phyloP scores from a whole-genome alignment of 2,329 filamentous ascomycete species.

The Fusarium liriodendri region DNA sequence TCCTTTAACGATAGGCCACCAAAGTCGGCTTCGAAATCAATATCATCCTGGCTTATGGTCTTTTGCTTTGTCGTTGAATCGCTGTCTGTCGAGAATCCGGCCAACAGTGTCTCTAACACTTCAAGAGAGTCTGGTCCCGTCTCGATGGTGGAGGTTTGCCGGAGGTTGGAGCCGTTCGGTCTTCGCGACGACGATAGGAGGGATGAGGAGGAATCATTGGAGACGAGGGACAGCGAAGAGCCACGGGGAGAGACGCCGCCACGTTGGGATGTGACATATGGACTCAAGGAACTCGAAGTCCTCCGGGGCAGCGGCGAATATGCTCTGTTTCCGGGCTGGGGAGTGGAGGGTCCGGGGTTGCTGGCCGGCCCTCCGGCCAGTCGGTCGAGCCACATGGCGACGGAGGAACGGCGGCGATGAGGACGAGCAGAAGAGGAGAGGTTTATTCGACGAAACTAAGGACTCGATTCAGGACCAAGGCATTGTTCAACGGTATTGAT shows the following conservation, averaged over 20 bases:
- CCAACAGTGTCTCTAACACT: conserved; percentile 67
- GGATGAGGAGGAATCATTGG: conserved; percentile 82
- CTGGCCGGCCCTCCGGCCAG: conserved; percentile 75
- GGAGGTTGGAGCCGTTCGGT: conserved; percentile 75
- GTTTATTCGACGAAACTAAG: conserved; percentile 12
- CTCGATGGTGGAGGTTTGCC: conserved; percentile 64
- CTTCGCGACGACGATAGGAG: conserved; percentile 73
- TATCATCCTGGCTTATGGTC: conserved; percentile 59
- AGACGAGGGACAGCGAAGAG: conserved; percentile 82
- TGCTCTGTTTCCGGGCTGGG: conserved; percentile 72
- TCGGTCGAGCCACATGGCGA: conserved; percentile 89
- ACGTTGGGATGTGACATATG: conserved; percentile 75
- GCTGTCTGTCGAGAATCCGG: conserved; percentile 38
- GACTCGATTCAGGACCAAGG: conserved; percentile 13
- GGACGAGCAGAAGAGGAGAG: background rate
- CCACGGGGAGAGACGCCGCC: conserved; percentile 76
- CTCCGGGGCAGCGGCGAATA: conserved; percentile 78
- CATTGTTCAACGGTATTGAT: conserved; percentile 16
- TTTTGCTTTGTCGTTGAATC: conserved; percentile 17
- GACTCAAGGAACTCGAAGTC: conserved; percentile 75
- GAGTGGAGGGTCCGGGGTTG: conserved; percentile 68
- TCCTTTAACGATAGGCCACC: conserved; percentile 80
- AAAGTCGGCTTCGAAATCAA: conserved; percentile 81
- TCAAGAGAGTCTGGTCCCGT: conserved; percentile 77
- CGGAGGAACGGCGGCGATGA: conserved; percentile 19